Base-by-base conservation (phyloP, 2,329 filamentous ascomycete species). In the Pyrenophora tritici-repentis region DNA sequence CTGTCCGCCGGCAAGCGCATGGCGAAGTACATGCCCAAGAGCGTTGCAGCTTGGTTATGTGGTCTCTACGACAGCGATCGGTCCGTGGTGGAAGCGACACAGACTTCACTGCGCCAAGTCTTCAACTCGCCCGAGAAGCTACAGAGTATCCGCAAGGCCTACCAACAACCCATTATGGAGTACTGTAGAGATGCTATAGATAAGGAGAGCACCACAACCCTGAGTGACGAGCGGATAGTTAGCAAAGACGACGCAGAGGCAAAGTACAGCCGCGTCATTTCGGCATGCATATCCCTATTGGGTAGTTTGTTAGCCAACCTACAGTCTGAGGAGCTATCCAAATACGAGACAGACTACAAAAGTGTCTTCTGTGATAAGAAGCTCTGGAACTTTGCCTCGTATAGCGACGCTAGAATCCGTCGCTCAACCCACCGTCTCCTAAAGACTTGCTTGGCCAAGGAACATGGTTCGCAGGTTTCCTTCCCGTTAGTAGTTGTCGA, bases 1-100 rank as follows among this genome's bases (percentile, higher is more conserved):
- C 74, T 75, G 6, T 77, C 80, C 22, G 79, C 79, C 45, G 88
- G 91, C 41, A 96, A 94, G 78, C 85, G 91, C 55, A 90, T 96
- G 76, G 91, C 90, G 56, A 89, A 84, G 57, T 82, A 88, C 62
- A 81, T 99, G 55, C 86, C 90, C 10, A 86, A 83, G 53, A 80
- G 95, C 31, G 86, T 95, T 38, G 91, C 89, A 8, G 82, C 90
- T n/a, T 99, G 95, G 94, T 81, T 97, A 10, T 89, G 90, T 6
- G 94, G 93, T 1, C 83, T 88, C 1, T 96, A 91, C 68, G 94
- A 99, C 72, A 88, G 84, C 59, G 93, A 99, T 68, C 85, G 86
- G 47, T 81, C 81, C 14, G 91, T 91, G 12, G 81, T 88, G 6
- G 85, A 86, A 50, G 85, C 90, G n/a, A 91, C 92, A 2, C 81